Evolutionary conservation across 2,329 filamentous ascomycete genomes (phyloP), one percentile per base, ranked within the genome.

Genomic region (Nigrospora sphaerica): DNA sequence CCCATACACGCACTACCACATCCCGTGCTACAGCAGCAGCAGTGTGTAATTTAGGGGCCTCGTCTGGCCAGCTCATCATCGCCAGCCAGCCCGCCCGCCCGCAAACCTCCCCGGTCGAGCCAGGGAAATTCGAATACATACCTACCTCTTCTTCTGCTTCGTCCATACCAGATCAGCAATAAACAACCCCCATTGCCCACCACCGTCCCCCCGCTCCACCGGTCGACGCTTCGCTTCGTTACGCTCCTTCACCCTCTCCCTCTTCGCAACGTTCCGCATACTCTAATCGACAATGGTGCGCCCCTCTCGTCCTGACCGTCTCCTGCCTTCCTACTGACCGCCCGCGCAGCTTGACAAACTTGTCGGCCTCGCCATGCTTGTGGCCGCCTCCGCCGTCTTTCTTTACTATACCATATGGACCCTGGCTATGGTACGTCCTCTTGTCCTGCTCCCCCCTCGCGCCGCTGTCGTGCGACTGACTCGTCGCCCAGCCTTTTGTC

Each of bases 371-470:
- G 77, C 78, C 78, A 82, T 82, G 78, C 75, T 82, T 66, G 77
- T 80, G 77, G 78, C 77, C 66, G 76, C 78, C 60, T 74, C 77
- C 53, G 74, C 79, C 66, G 74, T 82, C 61, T 82, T 82, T 61
- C 71, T 78, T 60, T 98, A 98, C 80, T 98, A 98, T 75, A 93
- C 89, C 53, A 81, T 95, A 69, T 98, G 93, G 93, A 95, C 93
- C 28, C 78, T 98, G 54, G 78, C 97, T 56, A 97, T 98, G 88
- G 93, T 96, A 80, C 49, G 71, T 60, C 18, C 13, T 6, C 19
- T 13, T 44, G 36, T 44, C 46, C 47, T 47, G 41, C 46, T 40
- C 32, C 41, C 28, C 45, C 16, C 40, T n/a, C 38, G n/a, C 28
- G 28, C 23, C 23, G 5, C 23, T 28, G 23, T 9, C 23, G 5